Conservation (phyloP, 2,329 filamentous ascomycete genomes). For the Calonectria pseudoturangicola region DNA sequence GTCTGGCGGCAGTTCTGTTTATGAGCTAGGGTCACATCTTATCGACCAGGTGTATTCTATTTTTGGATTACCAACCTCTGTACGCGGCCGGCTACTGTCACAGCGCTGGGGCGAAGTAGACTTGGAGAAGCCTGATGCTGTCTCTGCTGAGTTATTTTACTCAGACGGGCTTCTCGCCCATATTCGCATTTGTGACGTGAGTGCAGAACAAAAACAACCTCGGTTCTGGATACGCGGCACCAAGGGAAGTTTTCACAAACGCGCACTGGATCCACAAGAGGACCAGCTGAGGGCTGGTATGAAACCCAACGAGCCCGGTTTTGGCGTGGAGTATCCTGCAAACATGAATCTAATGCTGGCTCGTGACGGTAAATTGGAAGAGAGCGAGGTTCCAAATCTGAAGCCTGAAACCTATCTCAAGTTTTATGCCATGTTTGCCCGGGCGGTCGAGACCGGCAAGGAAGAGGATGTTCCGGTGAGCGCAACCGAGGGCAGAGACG, state of each 20-base stretch:
- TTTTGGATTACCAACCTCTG: conserved; percentile 79
- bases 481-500: neutral
- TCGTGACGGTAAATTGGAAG: conserved; percentile 60
- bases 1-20: conserved; percentile 80
- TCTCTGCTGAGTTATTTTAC: conserved; percentile 81
- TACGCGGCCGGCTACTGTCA: conserved; percentile 80
- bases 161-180: conserved; percentile 77
- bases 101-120: conserved; percentile 72
- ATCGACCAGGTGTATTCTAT: conserved; percentile 83
- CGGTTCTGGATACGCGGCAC: conserved; percentile 86
- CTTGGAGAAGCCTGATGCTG: conserved; percentile 73
- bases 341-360: conserved; percentile 76
- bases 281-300: conserved; percentile 80
- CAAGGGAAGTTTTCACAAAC: conserved; percentile 85
- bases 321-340: conserved; percentile 78
- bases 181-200: conserved; percentile 81
- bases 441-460: neutral
- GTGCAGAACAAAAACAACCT: conserved; percentile 80
- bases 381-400: neutral
- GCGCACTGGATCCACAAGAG: conserved; percentile 83
- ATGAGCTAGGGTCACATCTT: conserved; percentile 85
- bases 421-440: neutral
- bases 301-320: conserved; percentile 76
- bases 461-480: neutral
- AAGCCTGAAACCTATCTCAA: neutral